Evolutionary conservation across 352 stramenopile species (phyloP).

Genomic region (Thalassiosira hispida): DNA sequence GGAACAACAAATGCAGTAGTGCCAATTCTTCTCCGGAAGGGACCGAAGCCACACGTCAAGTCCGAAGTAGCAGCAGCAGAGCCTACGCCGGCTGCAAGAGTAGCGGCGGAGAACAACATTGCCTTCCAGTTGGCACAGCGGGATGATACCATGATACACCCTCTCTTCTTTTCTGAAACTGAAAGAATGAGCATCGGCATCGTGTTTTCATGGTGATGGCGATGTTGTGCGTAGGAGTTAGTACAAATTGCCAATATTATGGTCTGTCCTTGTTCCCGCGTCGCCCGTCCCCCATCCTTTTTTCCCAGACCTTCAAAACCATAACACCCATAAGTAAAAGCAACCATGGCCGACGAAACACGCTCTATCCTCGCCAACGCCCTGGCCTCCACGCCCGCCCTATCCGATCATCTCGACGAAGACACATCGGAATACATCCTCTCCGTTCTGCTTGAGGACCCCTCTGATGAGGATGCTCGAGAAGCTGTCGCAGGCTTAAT

Average conservation of each 20-base stretch:
- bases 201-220: too few species aligned
- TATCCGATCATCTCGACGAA: conserved; percentile 60
- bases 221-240: too few species aligned
- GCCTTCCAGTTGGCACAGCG: background rate
- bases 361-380: conserved; percentile 23
- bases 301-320: too few species aligned
- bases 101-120: background rate
- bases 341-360: conserved; percentile 13
- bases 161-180: background rate
- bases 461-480: conserved; percentile 58
- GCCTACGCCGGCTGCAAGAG: background rate
- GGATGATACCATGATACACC: background rate
- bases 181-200: too few species aligned
- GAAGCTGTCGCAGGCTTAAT: conserved; percentile 52
- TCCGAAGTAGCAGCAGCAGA: background rate
- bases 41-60: background rate
- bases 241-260: too few species aligned
- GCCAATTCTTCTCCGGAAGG: too few species aligned
- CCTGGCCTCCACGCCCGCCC: conserved; percentile 20
- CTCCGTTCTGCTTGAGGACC: conserved; percentile 62
- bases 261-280: too few species aligned
- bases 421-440: conserved; percentile 69
- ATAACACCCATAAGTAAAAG: too few species aligned
- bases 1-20: too few species aligned
- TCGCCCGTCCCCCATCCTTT: too few species aligned